Evolutionary conservation across 495 filamentous ascomycete genomes (phyloP), one percentile per base, ranked within the genome.

Genomic region (Immersiella caudata): DNA sequence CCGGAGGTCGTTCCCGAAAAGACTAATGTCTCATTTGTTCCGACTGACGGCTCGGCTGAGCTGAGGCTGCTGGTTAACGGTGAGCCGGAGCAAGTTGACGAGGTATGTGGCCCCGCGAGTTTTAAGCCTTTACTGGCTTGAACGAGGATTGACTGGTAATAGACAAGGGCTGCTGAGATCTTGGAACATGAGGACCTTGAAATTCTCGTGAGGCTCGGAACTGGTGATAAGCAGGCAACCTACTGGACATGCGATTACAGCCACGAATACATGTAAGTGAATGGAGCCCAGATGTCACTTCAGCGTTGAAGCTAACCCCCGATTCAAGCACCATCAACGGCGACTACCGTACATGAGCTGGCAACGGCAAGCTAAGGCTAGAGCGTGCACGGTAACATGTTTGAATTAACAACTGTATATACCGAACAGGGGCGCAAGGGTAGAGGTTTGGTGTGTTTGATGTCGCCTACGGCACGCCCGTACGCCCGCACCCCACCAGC

Each of bases 231-330:
- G 75, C 88, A 94, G 77, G 92, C 90, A 11, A 87, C 88, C 11
- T 93, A 93, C 78, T 98, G 93, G 90, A 97, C 94, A 69, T 98
- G 95, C 78, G 95, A 98, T 81, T 96, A 97, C 79, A 97, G 93
- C 79, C 95, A 97, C 77, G 95, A 98, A 81, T 99, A 95, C 82
- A 93, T 90, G 76, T 80, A 56, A 76, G 76, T 70, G 46, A 66
- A n/a, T 0, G 61, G 20, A 51, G 5, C 59, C 16, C 27, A 18
- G 22, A 24, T 3, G 0, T 16, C 56, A 2, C 0, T 14, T 56
- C 40, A 2, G 16, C 49, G 4, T 60, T 20, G 18, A 35, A 49
- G 50, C 68, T 73, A 57, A 75, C 16, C 14, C 20, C 60, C 12
- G 57, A 40, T n/a, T 60, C 26, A 33, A 78, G 89, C 54, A 96